Evolutionary conservation across 805 yeast genomes (phyloP), one percentile per base, ranked within the genome.

Genomic region (Clavispora phyllophila): DNA sequence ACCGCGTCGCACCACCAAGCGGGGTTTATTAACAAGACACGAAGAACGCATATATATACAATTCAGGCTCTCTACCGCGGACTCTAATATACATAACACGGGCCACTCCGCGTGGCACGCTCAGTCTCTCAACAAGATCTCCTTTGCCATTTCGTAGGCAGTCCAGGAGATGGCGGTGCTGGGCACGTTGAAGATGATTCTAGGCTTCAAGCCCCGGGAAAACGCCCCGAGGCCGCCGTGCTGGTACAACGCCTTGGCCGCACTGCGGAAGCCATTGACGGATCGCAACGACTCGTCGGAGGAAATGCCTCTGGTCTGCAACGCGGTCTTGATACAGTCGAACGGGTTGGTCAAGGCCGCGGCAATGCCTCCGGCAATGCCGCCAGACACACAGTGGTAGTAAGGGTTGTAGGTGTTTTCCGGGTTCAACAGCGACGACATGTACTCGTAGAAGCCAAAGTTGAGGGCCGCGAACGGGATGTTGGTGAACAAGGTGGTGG

Each of bases 81-180:
- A 19, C 9, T 18, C 39, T 36, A 36, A 36, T 36, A 36, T 36
- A 36, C 39, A 36, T 3, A 7, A 13, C 25, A 19, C 33, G 33
- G 35, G 23, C 25, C 23, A 29, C 20, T 2, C 33, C 18, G 33
- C n/a, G n/a, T n/a, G n/a, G n/a, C n/a, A n/a, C n/a, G n/a, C 20
- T 34, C 40, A 51, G 39, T 52, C 53, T 31, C 54, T 39, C 50
- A 76, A 60, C 56, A 82, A 64, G 50, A 83, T 73, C 51, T 79
- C 82, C 66, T 91, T 91, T 35, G 96, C 97, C 91, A 90, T 87
- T 63, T 91, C 99, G 64, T 91, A 91, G 22, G 96, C 87, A 1
- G 98, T 91, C 98, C 98, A 91, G 50, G 95, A 82, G 48, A 91
- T 89, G 17, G 98, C 98, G 8, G 98, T 91, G 36, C 95, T 82